A percentile compares a stretch with the other conserved stretches of the same genome.
Conservation (phyloP, 495 filamentous ascomycete species). For the Friedmanniomyces simplex region DNA sequence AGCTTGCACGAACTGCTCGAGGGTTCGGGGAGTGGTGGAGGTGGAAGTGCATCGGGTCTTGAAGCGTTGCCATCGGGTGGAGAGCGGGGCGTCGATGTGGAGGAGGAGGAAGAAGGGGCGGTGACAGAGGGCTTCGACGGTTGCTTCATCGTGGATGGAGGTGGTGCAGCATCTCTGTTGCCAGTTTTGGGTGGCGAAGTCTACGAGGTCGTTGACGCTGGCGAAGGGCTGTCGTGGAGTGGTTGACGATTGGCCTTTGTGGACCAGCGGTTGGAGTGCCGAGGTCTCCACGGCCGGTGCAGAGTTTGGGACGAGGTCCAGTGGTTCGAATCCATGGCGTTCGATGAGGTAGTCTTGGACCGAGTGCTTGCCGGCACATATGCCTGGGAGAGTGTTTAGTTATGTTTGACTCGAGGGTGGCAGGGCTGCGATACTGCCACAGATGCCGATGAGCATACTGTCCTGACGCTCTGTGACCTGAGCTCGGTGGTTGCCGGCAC, state of each 20-base stretch:
- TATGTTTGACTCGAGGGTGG: slow-evolving; percentile 19
- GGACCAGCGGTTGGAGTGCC: slow-evolving; percentile 24
- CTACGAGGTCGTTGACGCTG: slow-evolving; percentile 52
- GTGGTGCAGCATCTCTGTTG: slow-evolving; percentile 72
- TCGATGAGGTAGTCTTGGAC: slow-evolving; percentile 73
- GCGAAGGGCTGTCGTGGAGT: slow-evolving; percentile 40
- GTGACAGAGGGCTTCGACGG: slow-evolving; percentile 59
- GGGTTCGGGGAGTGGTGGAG: slow-evolving; percentile 41
- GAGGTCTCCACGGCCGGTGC: slow-evolving; percentile 23
- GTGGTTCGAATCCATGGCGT: slow-evolving; percentile 59
- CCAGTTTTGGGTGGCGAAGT: slow-evolving; percentile 81
- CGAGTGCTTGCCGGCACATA: slow-evolving; percentile 81
- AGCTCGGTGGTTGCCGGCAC: no score
- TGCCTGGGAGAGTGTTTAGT: slow-evolving; percentile 44
- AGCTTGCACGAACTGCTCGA: slow-evolving; percentile 66
- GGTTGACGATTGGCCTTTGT: slow-evolving; percentile 1
- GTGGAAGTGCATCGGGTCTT: slow-evolving; percentile 36
- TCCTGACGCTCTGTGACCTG: no score
- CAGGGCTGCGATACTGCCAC: slow-evolving; percentile 54
- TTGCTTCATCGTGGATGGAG: slow-evolving; percentile 56
- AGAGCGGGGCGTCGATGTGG: slow-evolving; percentile 81
- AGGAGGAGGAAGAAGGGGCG: slow-evolving; percentile 90
- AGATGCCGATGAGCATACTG: slow-evolving; percentile 82
- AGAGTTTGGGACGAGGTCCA: slow-evolving; percentile 36
- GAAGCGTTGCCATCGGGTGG: slow-evolving; percentile 69